Percentiles rank a stretch among this genome's conserved stretches.
These are phyloP conservation scores for Crithidia fasciculata DNA, from an alignment of 208 protist species.

Conservation along the genomic window DNA sequence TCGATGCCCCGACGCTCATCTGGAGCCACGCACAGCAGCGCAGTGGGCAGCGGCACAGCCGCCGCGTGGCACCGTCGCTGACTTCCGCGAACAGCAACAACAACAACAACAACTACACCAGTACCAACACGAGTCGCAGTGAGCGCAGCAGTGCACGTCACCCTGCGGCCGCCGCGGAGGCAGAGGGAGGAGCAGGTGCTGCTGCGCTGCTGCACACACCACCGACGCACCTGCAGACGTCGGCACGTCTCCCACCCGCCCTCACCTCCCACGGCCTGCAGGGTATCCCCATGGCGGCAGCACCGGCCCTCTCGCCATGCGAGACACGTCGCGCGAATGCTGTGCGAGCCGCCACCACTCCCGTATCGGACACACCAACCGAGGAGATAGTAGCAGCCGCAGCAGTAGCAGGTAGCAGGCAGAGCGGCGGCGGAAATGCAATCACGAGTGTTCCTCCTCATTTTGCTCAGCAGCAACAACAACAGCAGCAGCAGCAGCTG, in stretches of 20 bases:
- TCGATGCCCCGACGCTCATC: slow-evolving; percentile 11
- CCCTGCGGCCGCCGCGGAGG: not conserved
- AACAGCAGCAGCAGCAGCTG: not conserved
- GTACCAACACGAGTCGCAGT: too few relatives aligned
- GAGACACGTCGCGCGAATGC: not conserved
- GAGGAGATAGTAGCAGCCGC: not conserved
- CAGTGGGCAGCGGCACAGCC: not conserved
- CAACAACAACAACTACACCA: too few relatives aligned
- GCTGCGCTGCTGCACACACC: too few relatives aligned
- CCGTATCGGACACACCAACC: too few relatives aligned
- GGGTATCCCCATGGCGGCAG: not conserved
- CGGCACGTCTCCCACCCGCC: not conserved
- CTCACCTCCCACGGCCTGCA: slow-evolving; percentile 2
- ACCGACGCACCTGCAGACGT: too few relatives aligned
- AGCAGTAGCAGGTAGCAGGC: not conserved
- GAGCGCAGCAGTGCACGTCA: too few relatives aligned
- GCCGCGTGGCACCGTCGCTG: not conserved
- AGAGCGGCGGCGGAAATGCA: not conserved
- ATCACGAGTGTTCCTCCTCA: not conserved
- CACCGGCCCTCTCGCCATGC: not conserved
- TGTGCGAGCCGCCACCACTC: not conserved
- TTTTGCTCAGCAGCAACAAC: not conserved
- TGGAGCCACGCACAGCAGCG: slow-evolving; percentile 27
- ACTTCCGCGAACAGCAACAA: not conserved
- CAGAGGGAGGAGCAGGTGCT: not conserved